phyloP scores from a whole-genome alignment of 805 yeast species.

The Brettanomyces nanus region DNA sequence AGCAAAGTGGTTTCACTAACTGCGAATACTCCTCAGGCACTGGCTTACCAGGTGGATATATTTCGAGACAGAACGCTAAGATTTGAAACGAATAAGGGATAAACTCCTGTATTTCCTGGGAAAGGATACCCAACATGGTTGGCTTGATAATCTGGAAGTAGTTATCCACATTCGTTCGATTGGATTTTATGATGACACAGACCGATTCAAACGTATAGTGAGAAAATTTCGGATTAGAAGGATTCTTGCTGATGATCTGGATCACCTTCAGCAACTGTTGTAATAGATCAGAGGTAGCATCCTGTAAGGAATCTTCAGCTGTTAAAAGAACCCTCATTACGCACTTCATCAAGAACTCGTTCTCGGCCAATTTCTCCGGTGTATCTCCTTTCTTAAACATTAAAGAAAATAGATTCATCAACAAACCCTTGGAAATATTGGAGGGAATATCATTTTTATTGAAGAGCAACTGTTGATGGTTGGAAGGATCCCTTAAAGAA shows the following conservation, averaged over 20 bases:
- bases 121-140: slow-evolving; percentile 54
- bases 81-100: slow-evolving; percentile 89
- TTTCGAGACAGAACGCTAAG: slow-evolving; percentile 69
- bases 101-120: slow-evolving; percentile 87
- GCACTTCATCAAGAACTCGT: slow-evolving; percentile 87
- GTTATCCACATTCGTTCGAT: slow-evolving; percentile 26
- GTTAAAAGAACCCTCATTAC: slow-evolving; percentile 74
- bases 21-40: slow-evolving; percentile 61
- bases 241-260: slow-evolving; percentile 69
- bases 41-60: slow-evolving; percentile 36
- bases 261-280: slow-evolving; percentile 65
- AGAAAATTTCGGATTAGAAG: slow-evolving; percentile 89
- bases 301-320: slow-evolving; percentile 54
- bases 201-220: slow-evolving; percentile 88
- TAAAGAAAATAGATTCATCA: slow-evolving; percentile 58
- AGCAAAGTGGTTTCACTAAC: slow-evolving; percentile 70
- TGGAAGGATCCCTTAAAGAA: slow-evolving; percentile 58
- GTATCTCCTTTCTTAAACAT: slow-evolving; percentile 50
- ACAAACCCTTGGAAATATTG: slow-evolving; percentile 46
- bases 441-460: slow-evolving; percentile 64
- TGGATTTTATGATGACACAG: slow-evolving; percentile 60
- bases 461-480: slow-evolving; percentile 53
- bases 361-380: slow-evolving; percentile 91
- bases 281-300: slow-evolving; percentile 39
- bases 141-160: slow-evolving; percentile 56